These are phyloP conservation scores for Baeospora myosura DNA, from an alignment of 1,284 basidiomycete species.

Conservation along the genomic window DNA sequence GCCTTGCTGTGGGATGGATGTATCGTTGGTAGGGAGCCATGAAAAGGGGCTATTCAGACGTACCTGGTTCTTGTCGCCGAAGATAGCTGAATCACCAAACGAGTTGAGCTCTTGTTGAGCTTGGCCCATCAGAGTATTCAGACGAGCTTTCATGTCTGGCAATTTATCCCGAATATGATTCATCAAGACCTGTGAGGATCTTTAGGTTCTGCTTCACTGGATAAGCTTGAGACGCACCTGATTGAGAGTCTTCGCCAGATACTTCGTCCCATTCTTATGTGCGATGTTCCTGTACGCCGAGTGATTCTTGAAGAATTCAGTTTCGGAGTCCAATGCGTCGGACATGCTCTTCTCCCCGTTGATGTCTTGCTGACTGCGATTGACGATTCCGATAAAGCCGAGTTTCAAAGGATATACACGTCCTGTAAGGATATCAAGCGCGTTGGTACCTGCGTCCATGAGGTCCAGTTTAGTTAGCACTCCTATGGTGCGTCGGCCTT, in stretches of 20 bases:
- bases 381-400: constrained; percentile 96
- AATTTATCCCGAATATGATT: constrained; percentile 98
- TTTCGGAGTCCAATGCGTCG: constrained; percentile 81
- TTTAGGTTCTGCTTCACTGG: background rate
- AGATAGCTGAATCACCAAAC: constrained; percentile 90
- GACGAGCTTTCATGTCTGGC: constrained; percentile 97
- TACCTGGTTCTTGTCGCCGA: constrained; percentile 87
- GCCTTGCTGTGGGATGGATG: constrained; percentile 52
- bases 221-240: constrained; percentile 47
- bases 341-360: constrained; percentile 82
- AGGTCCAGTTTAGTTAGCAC: constrained; percentile 96
- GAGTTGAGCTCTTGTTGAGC: constrained; percentile 97
- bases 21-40: constrained; percentile 6
- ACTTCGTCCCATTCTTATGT: constrained; percentile 95
- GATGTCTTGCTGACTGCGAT: constrained; percentile 97
- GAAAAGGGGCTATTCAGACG: constrained; percentile 16
- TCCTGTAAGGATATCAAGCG: constrained; percentile 91
- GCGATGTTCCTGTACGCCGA: constrained; percentile 93
- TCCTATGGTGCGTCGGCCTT: constrained; percentile 92
- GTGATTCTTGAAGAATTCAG: constrained; percentile 89
- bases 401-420: constrained; percentile 96
- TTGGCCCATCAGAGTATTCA: constrained; percentile 98
- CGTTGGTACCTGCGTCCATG: constrained; percentile 98
- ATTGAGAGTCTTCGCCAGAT: constrained; percentile 90
- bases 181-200: constrained; percentile 70